Percentiles rank a stretch among this genome's conserved stretches.
Conservation (phyloP, 495 filamentous ascomycete species). For the Neurospora sp. region DNA sequence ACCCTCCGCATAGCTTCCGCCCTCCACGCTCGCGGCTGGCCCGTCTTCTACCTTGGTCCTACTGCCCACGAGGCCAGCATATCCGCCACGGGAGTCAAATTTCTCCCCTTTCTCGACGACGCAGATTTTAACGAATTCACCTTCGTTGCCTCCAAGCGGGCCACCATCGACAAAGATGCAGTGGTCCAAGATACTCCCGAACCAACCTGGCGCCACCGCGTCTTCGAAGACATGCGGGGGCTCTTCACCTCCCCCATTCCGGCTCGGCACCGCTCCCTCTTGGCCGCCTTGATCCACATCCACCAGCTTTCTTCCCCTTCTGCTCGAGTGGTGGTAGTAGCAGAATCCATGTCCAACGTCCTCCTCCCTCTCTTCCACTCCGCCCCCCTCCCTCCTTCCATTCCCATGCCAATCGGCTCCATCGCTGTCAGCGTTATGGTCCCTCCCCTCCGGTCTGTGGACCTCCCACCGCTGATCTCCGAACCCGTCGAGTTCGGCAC, state of each 20-base stretch:
- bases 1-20: not conserved
- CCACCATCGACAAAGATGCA: not conserved
- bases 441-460: constrained; percentile 22
- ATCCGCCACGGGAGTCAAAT: constrained; percentile 18
- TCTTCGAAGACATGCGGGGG: not conserved
- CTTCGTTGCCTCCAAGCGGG: constrained; percentile 8
- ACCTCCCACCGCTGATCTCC: constrained; percentile 11
- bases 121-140: constrained; percentile 17
- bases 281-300: constrained; percentile 14
- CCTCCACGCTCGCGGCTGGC: constrained; percentile 13
- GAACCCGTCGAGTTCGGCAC: constrained; percentile 5
- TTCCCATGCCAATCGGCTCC: constrained; percentile 11
- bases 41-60: constrained; percentile 23
- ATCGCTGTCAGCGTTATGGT: constrained; percentile 8
- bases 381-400: constrained; percentile 9
- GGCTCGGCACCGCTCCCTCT: constrained; percentile 12
- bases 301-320: constrained; percentile 10
- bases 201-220: not conserved
- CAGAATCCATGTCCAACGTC: constrained; percentile 21
- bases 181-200: not conserved
- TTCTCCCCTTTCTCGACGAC: constrained; percentile 20
- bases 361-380: constrained; percentile 17
- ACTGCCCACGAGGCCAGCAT: constrained; percentile 19
- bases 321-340: constrained; percentile 16
- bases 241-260: not conserved